Evolutionary conservation across 495 filamentous ascomycete genomes (phyloP).

Genomic region (Neurospora sp.): DNA sequence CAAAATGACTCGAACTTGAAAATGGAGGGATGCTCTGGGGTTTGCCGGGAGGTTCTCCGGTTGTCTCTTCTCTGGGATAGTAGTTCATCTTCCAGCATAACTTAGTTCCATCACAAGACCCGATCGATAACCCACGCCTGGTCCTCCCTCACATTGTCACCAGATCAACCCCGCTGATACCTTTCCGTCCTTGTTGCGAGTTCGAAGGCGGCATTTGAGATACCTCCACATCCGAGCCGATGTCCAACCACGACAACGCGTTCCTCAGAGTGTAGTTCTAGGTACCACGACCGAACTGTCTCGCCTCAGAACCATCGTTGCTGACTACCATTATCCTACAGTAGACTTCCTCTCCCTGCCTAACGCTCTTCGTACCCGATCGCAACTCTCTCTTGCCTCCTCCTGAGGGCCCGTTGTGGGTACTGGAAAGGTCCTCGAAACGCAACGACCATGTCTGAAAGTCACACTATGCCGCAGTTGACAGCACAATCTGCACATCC

Average conservation of each 20-base stretch:
- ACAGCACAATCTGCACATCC: neutral
- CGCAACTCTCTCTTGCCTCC: neutral
- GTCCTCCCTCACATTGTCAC: neutral
- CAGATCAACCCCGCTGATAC: neutral
- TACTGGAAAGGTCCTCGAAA: neutral
- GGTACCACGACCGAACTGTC: neutral
- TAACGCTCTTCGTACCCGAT: neutral
- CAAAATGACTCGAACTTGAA: neutral
- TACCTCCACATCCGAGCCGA: neutral
- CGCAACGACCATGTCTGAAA: neutral
- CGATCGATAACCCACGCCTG: neutral
- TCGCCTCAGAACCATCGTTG: neutral
- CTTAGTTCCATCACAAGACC: neutral
- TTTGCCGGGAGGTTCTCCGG: neutral
- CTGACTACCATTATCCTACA: neutral
- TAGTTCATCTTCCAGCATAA: neutral
- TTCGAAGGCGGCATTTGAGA: neutral
- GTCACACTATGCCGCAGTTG: neutral
- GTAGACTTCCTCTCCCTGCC: neutral
- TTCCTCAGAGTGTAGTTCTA: neutral
- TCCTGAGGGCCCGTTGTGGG: neutral
- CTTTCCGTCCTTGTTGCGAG: neutral
- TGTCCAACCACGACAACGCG: neutral
- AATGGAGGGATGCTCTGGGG: neutral
- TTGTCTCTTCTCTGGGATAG: neutral